A percentile compares a stretch with the other conserved stretches of the same genome.
Evolutionary conservation across 805 yeast genomes (phyloP).

Genomic region (Yarrowia osloensis): DNA sequence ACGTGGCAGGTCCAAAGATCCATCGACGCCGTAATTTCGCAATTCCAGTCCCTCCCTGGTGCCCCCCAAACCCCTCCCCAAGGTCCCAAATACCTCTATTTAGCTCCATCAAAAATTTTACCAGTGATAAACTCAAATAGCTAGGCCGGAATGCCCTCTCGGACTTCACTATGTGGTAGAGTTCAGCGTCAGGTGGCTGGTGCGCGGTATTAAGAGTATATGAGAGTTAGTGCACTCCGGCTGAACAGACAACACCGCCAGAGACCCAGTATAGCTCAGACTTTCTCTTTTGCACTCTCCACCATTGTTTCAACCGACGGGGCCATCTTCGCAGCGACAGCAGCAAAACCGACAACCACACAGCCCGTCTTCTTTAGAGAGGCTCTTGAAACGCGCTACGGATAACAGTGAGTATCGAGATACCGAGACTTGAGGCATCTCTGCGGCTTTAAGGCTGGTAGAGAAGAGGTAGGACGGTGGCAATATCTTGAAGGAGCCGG

Average conservation of each 20-base stretch:
- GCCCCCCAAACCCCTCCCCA: not conserved
- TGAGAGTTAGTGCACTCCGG: conserved; percentile 27
- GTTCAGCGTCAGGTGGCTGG: conserved; percentile 29
- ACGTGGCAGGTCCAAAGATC: no score
- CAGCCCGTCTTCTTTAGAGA: not conserved
- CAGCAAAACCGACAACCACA: not conserved
- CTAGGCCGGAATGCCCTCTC: conserved; percentile 20
- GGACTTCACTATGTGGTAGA: conserved; percentile 4
- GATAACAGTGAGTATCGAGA: not conserved
- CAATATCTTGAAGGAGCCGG: not conserved
- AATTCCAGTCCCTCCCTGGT: no score
- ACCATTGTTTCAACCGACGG: not conserved
- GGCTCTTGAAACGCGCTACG: conserved; percentile 18
- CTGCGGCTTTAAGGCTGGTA: not conserved
- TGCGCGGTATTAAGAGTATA: conserved; percentile 26
- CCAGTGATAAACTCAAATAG: conserved; percentile 21
- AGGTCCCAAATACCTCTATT: not conserved
- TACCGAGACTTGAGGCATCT: no score
- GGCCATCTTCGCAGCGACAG: not conserved
- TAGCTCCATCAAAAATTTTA: conserved; percentile 11
- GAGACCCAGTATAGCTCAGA: not conserved
- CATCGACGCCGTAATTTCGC: no score
- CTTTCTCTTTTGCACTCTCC: not conserved
- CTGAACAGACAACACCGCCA: conserved; percentile 3
- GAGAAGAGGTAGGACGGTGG: not conserved